Conservation (phyloP, 2,329 filamentous ascomycete genomes). For the Penicillium sp. region DNA sequence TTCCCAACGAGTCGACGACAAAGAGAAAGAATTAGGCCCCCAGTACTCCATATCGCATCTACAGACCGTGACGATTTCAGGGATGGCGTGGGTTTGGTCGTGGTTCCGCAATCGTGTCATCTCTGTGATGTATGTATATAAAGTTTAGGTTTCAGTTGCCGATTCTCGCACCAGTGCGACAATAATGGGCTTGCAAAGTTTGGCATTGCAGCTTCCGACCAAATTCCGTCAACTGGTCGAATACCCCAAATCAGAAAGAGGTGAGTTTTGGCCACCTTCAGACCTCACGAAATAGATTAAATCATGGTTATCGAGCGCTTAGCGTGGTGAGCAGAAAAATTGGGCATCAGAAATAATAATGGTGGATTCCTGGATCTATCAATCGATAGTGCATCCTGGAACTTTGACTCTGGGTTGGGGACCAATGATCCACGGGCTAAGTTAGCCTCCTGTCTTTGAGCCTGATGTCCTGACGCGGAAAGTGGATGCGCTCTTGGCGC, state of each 20-base stretch:
- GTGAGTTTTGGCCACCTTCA: conserved; percentile 3
- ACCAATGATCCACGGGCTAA: conserved; percentile 16
- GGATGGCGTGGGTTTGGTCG: neutral
- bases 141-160: neutral
- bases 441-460: conserved; percentile 21
- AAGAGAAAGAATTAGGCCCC: neutral
- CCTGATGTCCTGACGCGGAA: conserved; percentile 16
- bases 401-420: neutral
- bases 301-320: neutral
- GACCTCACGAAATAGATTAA: conserved; percentile 3
- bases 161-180: neutral
- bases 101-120: neutral
- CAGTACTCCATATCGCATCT: neutral
- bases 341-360: conserved; percentile 2
- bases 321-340: neutral
- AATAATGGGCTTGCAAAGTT: neutral
- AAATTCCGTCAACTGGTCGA: neutral
- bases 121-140: neutral
- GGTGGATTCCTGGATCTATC: conserved; percentile 17
- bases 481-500: conserved; percentile 8
- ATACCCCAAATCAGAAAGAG: neutral
- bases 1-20: neutral
- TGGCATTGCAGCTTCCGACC: neutral
- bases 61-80: neutral
- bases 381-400: conserved; percentile 23